Percentiles rank a stretch among this genome's conserved stretches.
Evolutionary conservation across 495 filamentous ascomycete genomes (phyloP).

Genomic region (Penicillium argentinense): DNA sequence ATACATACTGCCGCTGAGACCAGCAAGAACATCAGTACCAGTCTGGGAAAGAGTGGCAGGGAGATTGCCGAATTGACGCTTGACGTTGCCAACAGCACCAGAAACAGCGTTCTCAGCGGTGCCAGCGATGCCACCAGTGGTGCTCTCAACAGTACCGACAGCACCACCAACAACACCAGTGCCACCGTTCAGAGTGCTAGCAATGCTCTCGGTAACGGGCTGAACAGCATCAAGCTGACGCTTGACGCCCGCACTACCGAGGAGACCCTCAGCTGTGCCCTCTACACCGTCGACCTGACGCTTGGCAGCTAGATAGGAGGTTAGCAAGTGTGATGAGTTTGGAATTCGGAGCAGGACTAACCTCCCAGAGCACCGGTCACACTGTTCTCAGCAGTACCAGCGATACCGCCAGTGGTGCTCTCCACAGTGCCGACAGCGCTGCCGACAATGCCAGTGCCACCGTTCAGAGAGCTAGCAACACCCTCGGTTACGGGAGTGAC

Average conservation of each 20-base stretch:
- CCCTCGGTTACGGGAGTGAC: constrained; percentile 4
- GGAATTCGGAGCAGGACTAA: background rate
- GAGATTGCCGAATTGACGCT: constrained; percentile 18
- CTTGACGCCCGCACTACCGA: background rate
- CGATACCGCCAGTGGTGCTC: constrained; percentile 12
- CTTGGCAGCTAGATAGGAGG: background rate
- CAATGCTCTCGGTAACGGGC: constrained; percentile 3
- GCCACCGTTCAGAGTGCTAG: constrained; percentile 6
- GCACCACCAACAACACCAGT: constrained; percentile 4
- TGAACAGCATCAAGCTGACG: constrained; percentile 4
- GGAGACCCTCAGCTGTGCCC: background rate
- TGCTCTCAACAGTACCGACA: constrained; percentile 11
- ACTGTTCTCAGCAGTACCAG: constrained; percentile 12
- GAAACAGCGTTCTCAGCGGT: constrained; percentile 13
- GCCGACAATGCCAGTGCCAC: constrained; percentile 13
- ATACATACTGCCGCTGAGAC: constrained; percentile 21
- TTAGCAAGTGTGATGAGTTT: background rate
- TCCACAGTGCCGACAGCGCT: constrained; percentile 22
- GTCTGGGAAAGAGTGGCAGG: constrained; percentile 9
- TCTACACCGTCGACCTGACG: background rate
- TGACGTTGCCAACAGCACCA: constrained; percentile 1
- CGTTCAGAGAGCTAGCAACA: constrained; percentile 15
- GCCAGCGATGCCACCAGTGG: constrained; percentile 8
- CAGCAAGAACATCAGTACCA: constrained; percentile 7
- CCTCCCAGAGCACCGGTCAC: constrained; percentile 3